Evolutionary conservation across 192 early-diverging fungal genomes (phyloP).

Genomic region (Coemansia sp.): DNA sequence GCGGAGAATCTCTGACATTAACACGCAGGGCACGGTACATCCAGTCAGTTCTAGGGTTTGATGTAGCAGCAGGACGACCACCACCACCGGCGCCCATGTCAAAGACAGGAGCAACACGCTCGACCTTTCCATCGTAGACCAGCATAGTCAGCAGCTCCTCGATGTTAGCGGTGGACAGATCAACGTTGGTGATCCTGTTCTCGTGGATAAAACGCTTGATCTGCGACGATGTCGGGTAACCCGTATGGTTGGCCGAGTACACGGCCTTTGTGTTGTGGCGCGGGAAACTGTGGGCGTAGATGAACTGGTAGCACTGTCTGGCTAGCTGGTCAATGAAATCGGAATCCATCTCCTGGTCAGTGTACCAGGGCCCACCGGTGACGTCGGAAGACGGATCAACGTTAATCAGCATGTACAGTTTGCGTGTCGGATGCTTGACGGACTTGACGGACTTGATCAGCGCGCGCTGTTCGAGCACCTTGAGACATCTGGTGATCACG

Average conservation of each 20-base stretch:
- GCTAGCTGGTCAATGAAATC: conserved; percentile 86
- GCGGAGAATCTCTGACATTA: conserved; percentile 54
- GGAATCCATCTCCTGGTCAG: conserved; percentile 87
- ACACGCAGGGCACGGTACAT: conserved; percentile 74
- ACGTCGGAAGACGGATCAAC: conserved; percentile 81
- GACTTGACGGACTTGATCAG: conserved; percentile 87
- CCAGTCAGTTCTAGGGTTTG: conserved; percentile 58
- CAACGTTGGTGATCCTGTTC: conserved; percentile 69
- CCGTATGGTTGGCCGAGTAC: conserved; percentile 63
- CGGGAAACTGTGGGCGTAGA: conserved; percentile 58
- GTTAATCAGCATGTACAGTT: conserved; percentile 88
- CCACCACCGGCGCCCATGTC: conserved; percentile 50
- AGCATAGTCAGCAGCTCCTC: conserved; percentile 80
- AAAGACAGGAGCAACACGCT: conserved; percentile 60
- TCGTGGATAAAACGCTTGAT: conserved; percentile 73
- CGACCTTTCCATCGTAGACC: conserved; percentile 84
- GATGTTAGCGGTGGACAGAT: conserved; percentile 74
- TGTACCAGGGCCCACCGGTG: conserved; percentile 93
- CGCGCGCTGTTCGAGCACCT: conserved; percentile 75
- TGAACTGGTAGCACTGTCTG: conserved; percentile 71
- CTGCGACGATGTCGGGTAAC: conserved; percentile 70
- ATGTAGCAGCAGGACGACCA: conserved; percentile 36
- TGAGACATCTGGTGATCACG: conserved; percentile 76
- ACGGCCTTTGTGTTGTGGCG: conserved; percentile 55
- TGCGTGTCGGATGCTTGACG: conserved; percentile 87